Percentiles rank a stretch among this genome's conserved stretches.
Evolutionary conservation across 495 filamentous ascomycete genomes (phyloP).

Genomic region (Aspergillus affinis): DNA sequence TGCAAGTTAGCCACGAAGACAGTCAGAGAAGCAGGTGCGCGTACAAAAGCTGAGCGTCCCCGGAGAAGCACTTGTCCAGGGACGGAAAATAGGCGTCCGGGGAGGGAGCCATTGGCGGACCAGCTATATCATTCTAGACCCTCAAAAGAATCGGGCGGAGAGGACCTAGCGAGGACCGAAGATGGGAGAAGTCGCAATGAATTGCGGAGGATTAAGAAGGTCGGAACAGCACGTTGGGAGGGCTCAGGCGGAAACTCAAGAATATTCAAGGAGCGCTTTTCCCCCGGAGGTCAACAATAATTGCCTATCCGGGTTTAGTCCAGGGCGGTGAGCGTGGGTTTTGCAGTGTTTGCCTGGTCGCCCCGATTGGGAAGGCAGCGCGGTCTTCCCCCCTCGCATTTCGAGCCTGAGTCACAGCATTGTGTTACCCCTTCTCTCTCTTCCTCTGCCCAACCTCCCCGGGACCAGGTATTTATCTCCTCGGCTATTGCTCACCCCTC

Average conservation of each 20-base stretch:
- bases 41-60: slow-evolving; percentile 59
- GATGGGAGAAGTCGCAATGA: slow-evolving; percentile 10
- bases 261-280: slow-evolving; percentile 29
- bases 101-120: slow-evolving; percentile 66
- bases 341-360: slow-evolving; percentile 14
- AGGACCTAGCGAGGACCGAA: slow-evolving; percentile 10
- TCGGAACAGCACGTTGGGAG: slow-evolving; percentile 10
- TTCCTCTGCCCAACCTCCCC: not conserved
- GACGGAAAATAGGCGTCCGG: slow-evolving; percentile 61
- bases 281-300: slow-evolving; percentile 38
- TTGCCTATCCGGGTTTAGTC: slow-evolving; percentile 40
- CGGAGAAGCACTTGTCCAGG: slow-evolving; percentile 62
- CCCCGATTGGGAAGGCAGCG: slow-evolving; percentile 16
- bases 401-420: slow-evolving; percentile 2
- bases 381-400: slow-evolving; percentile 6
- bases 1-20: not conserved
- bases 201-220: slow-evolving; percentile 2
- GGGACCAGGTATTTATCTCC: not conserved
- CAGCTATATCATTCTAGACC: slow-evolving; percentile 56
- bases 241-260: slow-evolving; percentile 15
- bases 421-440: slow-evolving; percentile 1
- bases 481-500: not conserved
- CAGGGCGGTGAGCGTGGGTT: slow-evolving; percentile 35
- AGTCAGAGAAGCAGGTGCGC: slow-evolving; percentile 20
- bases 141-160: slow-evolving; percentile 14